Conservation (phyloP, 2,329 filamentous ascomycete genomes). For the Xylariaceae sp. region DNA sequence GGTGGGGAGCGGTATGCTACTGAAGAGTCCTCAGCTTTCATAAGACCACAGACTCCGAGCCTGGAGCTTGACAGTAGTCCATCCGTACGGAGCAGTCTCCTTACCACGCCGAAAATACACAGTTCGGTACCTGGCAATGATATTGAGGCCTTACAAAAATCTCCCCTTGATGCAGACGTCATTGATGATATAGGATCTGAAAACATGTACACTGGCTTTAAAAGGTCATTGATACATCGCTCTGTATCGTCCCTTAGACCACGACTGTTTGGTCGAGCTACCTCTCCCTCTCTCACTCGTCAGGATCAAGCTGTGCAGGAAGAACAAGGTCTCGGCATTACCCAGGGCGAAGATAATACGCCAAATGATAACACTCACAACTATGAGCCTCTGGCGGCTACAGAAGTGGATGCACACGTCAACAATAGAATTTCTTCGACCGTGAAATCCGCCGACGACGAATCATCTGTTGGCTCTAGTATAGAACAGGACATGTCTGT, state of each 20-base stretch:
- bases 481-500: conserved; percentile 7
- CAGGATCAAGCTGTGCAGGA: not conserved
- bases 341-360: not conserved
- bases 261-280: conserved; percentile 18
- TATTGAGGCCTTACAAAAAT: conserved; percentile 16
- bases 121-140: conserved; percentile 22
- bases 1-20: conserved; percentile 13
- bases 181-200: conserved; percentile 22
- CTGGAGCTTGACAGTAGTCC: conserved; percentile 34
- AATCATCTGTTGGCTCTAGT: not conserved
- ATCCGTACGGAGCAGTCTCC: conserved; percentile 38
- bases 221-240: conserved; percentile 20
- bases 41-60: conserved; percentile 38
- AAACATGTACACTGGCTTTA: conserved; percentile 15
- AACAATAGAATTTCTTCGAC: not conserved
- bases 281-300: conserved; percentile 2
- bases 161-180: conserved; percentile 25
- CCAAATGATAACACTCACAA: not conserved
- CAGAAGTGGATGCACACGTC: not conserved
- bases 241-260: conserved; percentile 23
- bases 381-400: not conserved
- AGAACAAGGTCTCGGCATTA: not conserved
- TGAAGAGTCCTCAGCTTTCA: conserved; percentile 26
- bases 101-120: conserved; percentile 38
- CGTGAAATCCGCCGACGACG: not conserved